These are phyloP conservation scores for Licmophora abbreviata DNA, from an alignment of 108 stramenopile genomes.

Conservation along the genomic window DNA sequence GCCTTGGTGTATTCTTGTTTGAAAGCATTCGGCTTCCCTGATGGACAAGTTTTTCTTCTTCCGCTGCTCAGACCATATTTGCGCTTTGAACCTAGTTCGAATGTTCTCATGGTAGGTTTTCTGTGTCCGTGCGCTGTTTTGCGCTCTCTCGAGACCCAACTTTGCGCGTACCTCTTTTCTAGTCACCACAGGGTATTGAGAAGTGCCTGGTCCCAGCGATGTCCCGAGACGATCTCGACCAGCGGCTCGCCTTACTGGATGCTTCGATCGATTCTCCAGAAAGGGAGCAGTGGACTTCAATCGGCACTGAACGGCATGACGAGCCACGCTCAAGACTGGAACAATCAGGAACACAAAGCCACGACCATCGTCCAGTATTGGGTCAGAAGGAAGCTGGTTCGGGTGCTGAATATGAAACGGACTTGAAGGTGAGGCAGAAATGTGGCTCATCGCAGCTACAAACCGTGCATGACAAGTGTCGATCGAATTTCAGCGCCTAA, in stretches of 20 bases:
- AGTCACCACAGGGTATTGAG: slow-evolving; percentile 7
- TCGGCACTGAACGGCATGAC: slow-evolving; percentile 9
- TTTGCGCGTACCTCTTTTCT: too few relatives aligned
- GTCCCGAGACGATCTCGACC: slow-evolving; percentile 17
- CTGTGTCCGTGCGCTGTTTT: neutral
- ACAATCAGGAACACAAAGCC: slow-evolving; percentile 1
- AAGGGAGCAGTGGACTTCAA: slow-evolving; percentile 37
- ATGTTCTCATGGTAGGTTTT: slow-evolving; percentile 13
- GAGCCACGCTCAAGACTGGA: slow-evolving; percentile 1
- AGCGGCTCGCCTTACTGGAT: slow-evolving; percentile 4
- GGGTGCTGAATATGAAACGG: too few relatives aligned
- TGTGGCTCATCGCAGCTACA: too few relatives aligned
- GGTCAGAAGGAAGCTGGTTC: too few relatives aligned
- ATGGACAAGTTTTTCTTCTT: slow-evolving; percentile 56
- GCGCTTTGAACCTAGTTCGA: slow-evolving; percentile 31
- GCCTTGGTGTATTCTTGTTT: slow-evolving; percentile 35
- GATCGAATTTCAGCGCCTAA: too few relatives aligned
- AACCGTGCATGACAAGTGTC: too few relatives aligned
- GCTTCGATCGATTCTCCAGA: slow-evolving; percentile 17
- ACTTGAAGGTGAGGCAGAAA: too few relatives aligned
- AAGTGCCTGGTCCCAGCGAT: slow-evolving; percentile 19
- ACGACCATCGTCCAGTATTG: neutral
- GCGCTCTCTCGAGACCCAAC: neutral
- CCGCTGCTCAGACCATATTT: slow-evolving; percentile 60
- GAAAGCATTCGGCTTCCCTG: slow-evolving; percentile 49